phyloP scores from a whole-genome alignment of 768 basidiomycete species.

The Agaricus bisporus region DNA sequence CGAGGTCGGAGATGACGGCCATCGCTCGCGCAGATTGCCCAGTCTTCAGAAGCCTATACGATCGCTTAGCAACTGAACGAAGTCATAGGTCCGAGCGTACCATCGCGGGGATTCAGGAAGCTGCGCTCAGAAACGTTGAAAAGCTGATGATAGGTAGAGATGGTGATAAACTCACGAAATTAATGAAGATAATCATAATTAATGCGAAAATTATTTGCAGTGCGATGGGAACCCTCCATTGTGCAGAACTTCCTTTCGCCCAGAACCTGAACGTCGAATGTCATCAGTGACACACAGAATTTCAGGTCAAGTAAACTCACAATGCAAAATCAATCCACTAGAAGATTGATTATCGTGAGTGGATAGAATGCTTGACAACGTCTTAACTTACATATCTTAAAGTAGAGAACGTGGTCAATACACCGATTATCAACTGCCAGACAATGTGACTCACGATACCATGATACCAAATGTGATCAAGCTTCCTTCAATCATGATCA shows the following conservation, averaged over 20 bases:
- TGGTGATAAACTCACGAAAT: slow-evolving; percentile 33
- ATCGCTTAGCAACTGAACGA: neutral
- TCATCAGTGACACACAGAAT: neutral
- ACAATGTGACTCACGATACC: slow-evolving; percentile 41
- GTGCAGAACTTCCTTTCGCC: slow-evolving; percentile 41
- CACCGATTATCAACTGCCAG: slow-evolving; percentile 44
- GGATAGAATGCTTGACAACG: neutral
- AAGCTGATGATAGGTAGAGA: neutral
- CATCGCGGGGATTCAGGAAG: slow-evolving; percentile 57
- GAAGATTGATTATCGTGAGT: neutral
- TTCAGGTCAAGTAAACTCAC: slow-evolving; percentile 25
- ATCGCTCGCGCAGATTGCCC: slow-evolving; percentile 49
- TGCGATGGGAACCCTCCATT: slow-evolving; percentile 61
- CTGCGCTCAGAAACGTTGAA: slow-evolving; percentile 21
- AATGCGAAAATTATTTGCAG: slow-evolving; percentile 52
- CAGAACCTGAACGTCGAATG: slow-evolving; percentile 34
- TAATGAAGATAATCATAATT: slow-evolving; percentile 43
- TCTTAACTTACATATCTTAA: slow-evolving; percentile 13
- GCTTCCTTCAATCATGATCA: slow-evolving; percentile 63
- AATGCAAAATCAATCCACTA: slow-evolving; percentile 64
- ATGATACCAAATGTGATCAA: slow-evolving; percentile 60
- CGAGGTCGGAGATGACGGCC: slow-evolving; percentile 58
- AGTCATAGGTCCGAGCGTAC: slow-evolving; percentile 18
- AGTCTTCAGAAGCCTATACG: slow-evolving; percentile 46
- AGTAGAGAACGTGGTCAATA: slow-evolving; percentile 18